Base-by-base conservation (phyloP, 1,284 basidiomycete genomes). In the Gomphus sp. region DNA sequence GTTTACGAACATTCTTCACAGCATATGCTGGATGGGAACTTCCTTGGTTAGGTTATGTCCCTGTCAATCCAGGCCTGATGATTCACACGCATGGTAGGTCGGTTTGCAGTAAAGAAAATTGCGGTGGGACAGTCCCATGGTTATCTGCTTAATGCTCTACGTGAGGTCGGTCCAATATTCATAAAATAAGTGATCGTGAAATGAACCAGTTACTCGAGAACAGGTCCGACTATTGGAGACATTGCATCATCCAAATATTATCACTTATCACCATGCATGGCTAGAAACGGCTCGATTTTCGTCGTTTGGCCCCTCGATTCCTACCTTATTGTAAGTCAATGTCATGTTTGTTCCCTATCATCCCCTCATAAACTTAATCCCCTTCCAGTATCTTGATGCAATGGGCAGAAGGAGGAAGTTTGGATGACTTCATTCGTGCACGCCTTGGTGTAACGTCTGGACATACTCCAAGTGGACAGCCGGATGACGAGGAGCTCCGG, bases 221-320 rank as follows among this genome's bases (percentile, higher is more conserved):
- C 1, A 62, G 81, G 87, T 93, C 47, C 85, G 89, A 52, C 75
- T 95, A 5, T 75, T 97, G 55, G 93, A 97, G 68, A 77, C 81
- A n/a, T 74, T 98, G 4, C 84, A 87, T 56, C 94, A 98, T 73
- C 89, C 87, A 3, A 96, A 97, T 64, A 93, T 98, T 64, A 83
- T 97, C 62, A 92, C 91, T 16, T 97, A 97, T 68, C 94, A 97
- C 70, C 94, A 97, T 66, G 85, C 93, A 0, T 98, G 94, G 94
- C 81, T 98, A 18, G 94, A 98, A 69, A 78, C 80, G 0, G 81
- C 80, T 53, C 85, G 86, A 61, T 95, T 95, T 72, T 93, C 91
- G 1, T 74, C 83, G 0, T 93, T 94, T 67, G 91, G 91, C 0
- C 89, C 90, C 0, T 81, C 83, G 62, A 82, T 95, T 16, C 89